phyloP scores from a whole-genome alignment of 352 stramenopile genomes.

The Phytophthora fragariae region DNA sequence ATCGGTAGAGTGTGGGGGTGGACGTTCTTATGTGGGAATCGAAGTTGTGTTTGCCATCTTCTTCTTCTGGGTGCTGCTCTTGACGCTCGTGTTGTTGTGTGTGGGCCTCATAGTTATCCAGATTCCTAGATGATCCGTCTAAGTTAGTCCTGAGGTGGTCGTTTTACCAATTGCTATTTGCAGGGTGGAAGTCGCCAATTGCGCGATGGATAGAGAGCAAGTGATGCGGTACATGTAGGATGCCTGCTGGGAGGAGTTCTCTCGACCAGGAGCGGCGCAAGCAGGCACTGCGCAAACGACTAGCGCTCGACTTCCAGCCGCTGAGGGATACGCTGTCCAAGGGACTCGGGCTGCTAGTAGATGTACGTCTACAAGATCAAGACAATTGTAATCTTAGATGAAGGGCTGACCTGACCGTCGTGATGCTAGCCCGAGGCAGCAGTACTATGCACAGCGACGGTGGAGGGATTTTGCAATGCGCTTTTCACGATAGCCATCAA shows the following conservation, averaged over 20 bases:
- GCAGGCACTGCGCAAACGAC: slow-evolving; percentile 50
- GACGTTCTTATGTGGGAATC: slow-evolving; percentile 26
- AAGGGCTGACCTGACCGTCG: neutral
- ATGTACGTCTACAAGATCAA: slow-evolving; percentile 26
- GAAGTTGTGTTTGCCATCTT: slow-evolving; percentile 24
- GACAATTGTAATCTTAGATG: neutral
- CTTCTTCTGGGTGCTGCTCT: neutral
- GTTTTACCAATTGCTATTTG: slow-evolving; percentile 25
- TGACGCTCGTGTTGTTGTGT: neutral
- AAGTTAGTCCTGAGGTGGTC: slow-evolving; percentile 13
- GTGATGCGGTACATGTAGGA: slow-evolving; percentile 18
- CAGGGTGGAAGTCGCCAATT: neutral
- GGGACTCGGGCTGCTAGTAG: slow-evolving; percentile 55
- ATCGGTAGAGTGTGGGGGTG: slow-evolving; percentile 5
- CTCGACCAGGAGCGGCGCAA: slow-evolving; percentile 54
- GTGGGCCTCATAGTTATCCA: too few species aligned
- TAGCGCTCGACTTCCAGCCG: slow-evolving; percentile 67
- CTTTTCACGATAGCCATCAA: slow-evolving; percentile 62
- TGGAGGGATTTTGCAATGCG: slow-evolving; percentile 62
- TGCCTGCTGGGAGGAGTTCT: slow-evolving; percentile 32
- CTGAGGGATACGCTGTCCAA: slow-evolving; percentile 57
- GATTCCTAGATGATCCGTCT: neutral
- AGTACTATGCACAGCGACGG: slow-evolving; percentile 57
- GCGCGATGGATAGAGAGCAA: slow-evolving; percentile 15
- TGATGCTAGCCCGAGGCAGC: slow-evolving; percentile 52